Evolutionary conservation across 179 eudicot genomes (phyloP), one percentile per base, ranked within the genome.

Genomic region (Beta macrorhiza): DNA sequence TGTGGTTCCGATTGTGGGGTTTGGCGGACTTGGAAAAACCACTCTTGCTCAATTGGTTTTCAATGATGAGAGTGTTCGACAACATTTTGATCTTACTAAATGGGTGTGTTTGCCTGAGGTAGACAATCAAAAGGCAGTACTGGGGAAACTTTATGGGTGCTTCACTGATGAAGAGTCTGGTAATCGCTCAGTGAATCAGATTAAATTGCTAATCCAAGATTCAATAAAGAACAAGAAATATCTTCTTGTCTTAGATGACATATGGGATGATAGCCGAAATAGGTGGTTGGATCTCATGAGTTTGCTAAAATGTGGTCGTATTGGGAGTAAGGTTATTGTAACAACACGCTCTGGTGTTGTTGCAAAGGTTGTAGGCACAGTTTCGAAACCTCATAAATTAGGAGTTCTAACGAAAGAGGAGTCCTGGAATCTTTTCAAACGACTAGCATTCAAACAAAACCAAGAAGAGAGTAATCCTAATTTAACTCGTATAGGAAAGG

Each of bases 1-100:
- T 29, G 82, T 83, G 14, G 75, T 83, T 5, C 65, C 85, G 3
- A 79, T 83, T 5, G 82, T 83, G 29, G 85, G 82, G 44, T 74
- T 83, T 19, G 85, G 78, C 20, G 79, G 85, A 19, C 13, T 83
- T 4, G 85, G 85, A 13, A 83, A 83, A 75, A 83, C 85, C 0
- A 67, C 82, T 44, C 79, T 83, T 56, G 82, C 85, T 14, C 82
- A 83, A 63, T 62, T 79, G 71, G 72, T 83, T 61, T 79, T 74
- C 42, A 83, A 75, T 75, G 76, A 79, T 72, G 51, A 1, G 20
- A 80, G 78, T 44, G 80, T 83, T 75, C 2, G 29, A 17, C 12
- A 75, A 2, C 82, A 74, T 25, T 83, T 79, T 56, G 95, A 53
- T 52, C 76, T 73, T 25, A 20, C n/a, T 25, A 53, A 13, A 73